Base-by-base conservation (phyloP, 1,284 basidiomycete species). In the Ganoderma lingzhi region DNA sequence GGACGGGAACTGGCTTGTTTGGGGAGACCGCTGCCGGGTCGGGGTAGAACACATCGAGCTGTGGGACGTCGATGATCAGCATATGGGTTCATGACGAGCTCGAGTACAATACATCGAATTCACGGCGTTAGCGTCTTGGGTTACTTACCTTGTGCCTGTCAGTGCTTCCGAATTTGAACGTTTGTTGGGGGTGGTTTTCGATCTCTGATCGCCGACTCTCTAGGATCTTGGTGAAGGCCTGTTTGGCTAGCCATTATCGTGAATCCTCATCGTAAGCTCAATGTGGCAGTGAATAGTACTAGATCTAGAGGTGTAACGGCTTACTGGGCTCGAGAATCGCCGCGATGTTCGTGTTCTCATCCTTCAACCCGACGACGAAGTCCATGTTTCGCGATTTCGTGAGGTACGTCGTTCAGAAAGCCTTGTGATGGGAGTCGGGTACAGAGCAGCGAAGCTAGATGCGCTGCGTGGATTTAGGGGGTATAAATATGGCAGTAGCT, bases 41-140 rank as follows among this genome's bases (percentile, higher is more conserved):
- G 0, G 90, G 90, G 74, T 88, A 89, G 75, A 90, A 91, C 0
- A 90, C 81, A 68, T 88, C 87, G 17, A 88, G 80, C 86, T 88
- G 65, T 19, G 42, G 10, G 56, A 28, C 3, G 8, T 19, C 35
- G 44, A 6, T 19, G 48, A 35, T 41, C n/a, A n/a, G 32, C 0
- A 28, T 15, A 23, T 23, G 23, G 23, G 23, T 23, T 23, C 23
- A 23, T 23, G 23, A 23, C 23, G 14, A 12, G 17, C 30, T 15
- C 15, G 10, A 41, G 39, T 41, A 41, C 39, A 41, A 23, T 23
- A 23, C 23, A 23, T 23, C 23, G 23, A 23, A 23, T 23, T 23
- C 23, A 23, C 23, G 23, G 23, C 23, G 23, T 23, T 23, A 23
- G 23, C 23, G 23, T 23, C 23, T 23, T 23, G 23, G 23, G 23